Conservation (phyloP, 805 yeast species). For the Wickerhamiella domercqiae region DNA sequence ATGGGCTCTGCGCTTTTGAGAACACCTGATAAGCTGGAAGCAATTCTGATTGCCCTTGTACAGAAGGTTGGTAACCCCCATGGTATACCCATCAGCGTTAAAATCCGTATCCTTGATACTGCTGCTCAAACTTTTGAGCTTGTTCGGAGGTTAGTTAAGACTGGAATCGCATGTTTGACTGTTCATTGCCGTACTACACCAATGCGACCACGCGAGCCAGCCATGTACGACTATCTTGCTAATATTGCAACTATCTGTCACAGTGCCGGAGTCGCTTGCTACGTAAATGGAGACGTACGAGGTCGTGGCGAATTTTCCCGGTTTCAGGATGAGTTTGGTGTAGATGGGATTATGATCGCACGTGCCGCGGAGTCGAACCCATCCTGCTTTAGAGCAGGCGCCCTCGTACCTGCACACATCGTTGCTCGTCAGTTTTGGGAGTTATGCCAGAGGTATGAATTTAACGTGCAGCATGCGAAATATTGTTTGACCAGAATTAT, state of each 20-base stretch:
- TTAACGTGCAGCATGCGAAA: slow-evolving; percentile 60
- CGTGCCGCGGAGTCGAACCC: slow-evolving; percentile 81
- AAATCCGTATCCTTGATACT: slow-evolving; percentile 63
- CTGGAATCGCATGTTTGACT: slow-evolving; percentile 78
- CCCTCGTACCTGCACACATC: slow-evolving; percentile 37
- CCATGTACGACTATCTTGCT: slow-evolving; percentile 54
- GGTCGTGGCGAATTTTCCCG: slow-evolving; percentile 37
- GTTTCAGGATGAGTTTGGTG: slow-evolving; percentile 38
- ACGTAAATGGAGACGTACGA: slow-evolving; percentile 66
- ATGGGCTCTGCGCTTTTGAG: slow-evolving; percentile 91
- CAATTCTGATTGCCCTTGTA: slow-evolving; percentile 54
- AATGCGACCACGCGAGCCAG: slow-evolving; percentile 72
- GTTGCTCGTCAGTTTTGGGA: slow-evolving; percentile 41
- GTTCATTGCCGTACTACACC: slow-evolving; percentile 80
- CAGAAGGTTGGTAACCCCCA: slow-evolving; percentile 64
- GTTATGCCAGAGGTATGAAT: slow-evolving; percentile 41
- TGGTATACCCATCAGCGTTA: slow-evolving; percentile 73
- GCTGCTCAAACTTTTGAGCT: slow-evolving; percentile 45
- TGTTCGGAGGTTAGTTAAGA: slow-evolving; percentile 41
- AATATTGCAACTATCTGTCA: slow-evolving; percentile 48
- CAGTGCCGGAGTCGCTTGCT: slow-evolving; percentile 48
- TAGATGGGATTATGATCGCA: slow-evolving; percentile 85
- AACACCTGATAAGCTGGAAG: slow-evolving; percentile 66
- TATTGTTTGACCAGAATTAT: slow-evolving; percentile 63
- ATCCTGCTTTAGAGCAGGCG: slow-evolving; percentile 39